These are phyloP conservation scores for Kazachstania taianensis DNA, from an alignment of 805 yeast genomes.

Conservation along the genomic window DNA sequence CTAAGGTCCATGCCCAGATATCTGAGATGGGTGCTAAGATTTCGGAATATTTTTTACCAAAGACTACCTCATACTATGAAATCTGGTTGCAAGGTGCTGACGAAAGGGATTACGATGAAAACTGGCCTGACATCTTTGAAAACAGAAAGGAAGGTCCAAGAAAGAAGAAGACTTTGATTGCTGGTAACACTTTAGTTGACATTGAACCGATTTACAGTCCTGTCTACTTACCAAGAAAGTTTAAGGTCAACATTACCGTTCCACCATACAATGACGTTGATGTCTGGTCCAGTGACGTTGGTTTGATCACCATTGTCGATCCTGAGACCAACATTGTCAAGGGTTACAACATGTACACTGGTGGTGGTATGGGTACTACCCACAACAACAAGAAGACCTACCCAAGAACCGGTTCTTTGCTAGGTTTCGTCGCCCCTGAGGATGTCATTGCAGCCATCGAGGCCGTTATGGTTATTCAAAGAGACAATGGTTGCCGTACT, in stretches of 20 bases:
- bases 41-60: slow-evolving; percentile 77
- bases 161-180: slow-evolving; percentile 71
- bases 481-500: slow-evolving; percentile 89
- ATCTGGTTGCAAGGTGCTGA: slow-evolving; percentile 90
- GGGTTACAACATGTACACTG: slow-evolving; percentile 85
- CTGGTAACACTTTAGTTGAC: slow-evolving; percentile 75
- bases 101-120: slow-evolving; percentile 50
- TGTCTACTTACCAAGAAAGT: slow-evolving; percentile 87
- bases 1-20: slow-evolving; percentile 70
- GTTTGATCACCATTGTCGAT: slow-evolving; percentile 77
- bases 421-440: slow-evolving; percentile 65
- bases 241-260: slow-evolving; percentile 86
- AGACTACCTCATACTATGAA: slow-evolving; percentile 92
- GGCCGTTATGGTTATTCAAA: slow-evolving; percentile 85
- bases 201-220: slow-evolving; percentile 84
- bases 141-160: slow-evolving; percentile 64
- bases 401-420: slow-evolving; percentile 84
- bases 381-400: slow-evolving; percentile 95
- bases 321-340: slow-evolving; percentile 45
- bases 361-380: slow-evolving; percentile 99
- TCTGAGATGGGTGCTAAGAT: slow-evolving; percentile 50
- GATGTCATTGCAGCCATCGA: slow-evolving; percentile 74
- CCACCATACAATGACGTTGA: slow-evolving; percentile 97
- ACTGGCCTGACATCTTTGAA: slow-evolving; percentile 56
- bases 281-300: slow-evolving; percentile 91